Base-by-base conservation (phyloP, 306 rosid species). In the Lablab purpureus region DNA sequence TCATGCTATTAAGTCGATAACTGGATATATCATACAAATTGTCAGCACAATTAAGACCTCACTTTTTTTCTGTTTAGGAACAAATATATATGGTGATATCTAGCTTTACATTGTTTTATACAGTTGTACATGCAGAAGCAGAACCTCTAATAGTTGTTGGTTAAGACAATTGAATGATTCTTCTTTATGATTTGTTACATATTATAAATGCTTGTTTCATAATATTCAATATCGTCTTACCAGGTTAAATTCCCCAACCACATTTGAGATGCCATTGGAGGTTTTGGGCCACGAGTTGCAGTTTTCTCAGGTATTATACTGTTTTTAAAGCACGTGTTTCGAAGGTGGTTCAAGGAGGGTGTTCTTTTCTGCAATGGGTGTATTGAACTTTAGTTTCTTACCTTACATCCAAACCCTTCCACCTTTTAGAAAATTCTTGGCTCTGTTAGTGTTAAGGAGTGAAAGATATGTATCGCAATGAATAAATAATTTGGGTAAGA, bases 221-320 rank as follows among this genome's bases (percentile, higher is more conserved):
- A 5, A 34, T 64, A 32, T 37, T 47, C 22, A 23, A 67, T 27
- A 70, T 83, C 80, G n/a, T 69, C 66, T 62, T 63, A 25, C 69
- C 85, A 92, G 99, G 85, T 77, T 92, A 77, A 95, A 95, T 77
- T 75, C 97, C 76, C 98, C 99, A 3, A 89, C 86, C 40, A 95
- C 99, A 0, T 91, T 95, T 82, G 91, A 90, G 55, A 95, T 90
- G 98, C 88, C 83, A 21, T 83, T 95, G 76, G 99, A 95, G 79
- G 84, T 91, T 41, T 85, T 95, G 85, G 98, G 97, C 59, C 91
- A 87, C 30, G 97, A 94, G 15, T 85, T 94, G 81, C 95, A 84
- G 77, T 92, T 94, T 67, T 79, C 88, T 83, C 98, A 92, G 98
- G 99, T 89, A 81, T 78, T 70, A 1, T 46, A 58, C 62, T 14